phyloP scores from a whole-genome alignment of 805 yeast species.

The Teunomyces atbi region DNA sequence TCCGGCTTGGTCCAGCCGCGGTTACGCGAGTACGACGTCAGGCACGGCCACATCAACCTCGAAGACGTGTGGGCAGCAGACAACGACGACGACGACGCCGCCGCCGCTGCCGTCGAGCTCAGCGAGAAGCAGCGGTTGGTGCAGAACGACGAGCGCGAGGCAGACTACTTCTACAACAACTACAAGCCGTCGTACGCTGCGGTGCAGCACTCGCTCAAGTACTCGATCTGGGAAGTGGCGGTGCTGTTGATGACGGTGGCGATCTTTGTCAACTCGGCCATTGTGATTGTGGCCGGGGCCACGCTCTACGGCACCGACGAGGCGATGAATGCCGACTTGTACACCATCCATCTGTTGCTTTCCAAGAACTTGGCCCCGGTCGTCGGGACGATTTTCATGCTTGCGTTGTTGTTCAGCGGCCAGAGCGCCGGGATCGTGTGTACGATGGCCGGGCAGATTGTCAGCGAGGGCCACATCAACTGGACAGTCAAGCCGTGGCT shows the following conservation, averaged over 20 bases:
- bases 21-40: conserved; percentile 43
- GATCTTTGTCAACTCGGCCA: conserved; percentile 80
- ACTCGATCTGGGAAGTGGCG: conserved; percentile 68
- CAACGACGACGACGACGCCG: background rate
- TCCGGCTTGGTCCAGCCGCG: conserved; percentile 50
- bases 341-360: conserved; percentile 68
- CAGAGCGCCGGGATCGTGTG: conserved; percentile 91
- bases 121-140: conserved; percentile 4
- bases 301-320: conserved; percentile 69
- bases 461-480: conserved; percentile 82
- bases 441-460: conserved; percentile 91
- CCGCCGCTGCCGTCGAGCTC: conserved; percentile 2
- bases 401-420: conserved; percentile 82
- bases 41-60: conserved; percentile 31
- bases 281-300: conserved; percentile 78
- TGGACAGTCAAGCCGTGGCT: conserved; percentile 83
- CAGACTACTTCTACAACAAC: conserved; percentile 30
- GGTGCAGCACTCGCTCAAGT: conserved; percentile 66
- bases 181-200: conserved; percentile 76
- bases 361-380: conserved; percentile 60
- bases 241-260: conserved; percentile 77
- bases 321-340: conserved; percentile 72
- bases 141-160: conserved; percentile 16
- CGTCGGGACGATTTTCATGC: conserved; percentile 81
- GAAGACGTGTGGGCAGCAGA: conserved; percentile 9